Evolutionary conservation across 495 filamentous ascomycete species (phyloP), one percentile per base, ranked within the genome.

Genomic region (Aspergillus steynii): DNA sequence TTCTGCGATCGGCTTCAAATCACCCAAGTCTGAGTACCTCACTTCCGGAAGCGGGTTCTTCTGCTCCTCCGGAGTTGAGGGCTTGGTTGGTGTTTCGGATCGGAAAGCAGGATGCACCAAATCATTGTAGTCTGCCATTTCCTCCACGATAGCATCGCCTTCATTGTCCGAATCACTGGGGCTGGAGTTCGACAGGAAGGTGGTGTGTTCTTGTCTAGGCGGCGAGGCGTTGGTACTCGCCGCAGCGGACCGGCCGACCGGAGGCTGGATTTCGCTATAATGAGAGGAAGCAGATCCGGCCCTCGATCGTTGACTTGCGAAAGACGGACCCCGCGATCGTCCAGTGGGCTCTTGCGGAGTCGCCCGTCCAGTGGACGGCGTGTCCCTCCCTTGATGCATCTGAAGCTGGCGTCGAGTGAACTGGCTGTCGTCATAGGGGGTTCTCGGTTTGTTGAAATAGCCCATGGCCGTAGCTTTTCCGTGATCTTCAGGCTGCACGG

Each of bases 381-480:
- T 81, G 62, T 73, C 84, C 68, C 73, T 81, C 27, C 87, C 89
- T 68, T 90, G 84, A 56, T 91, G 90, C 74, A 95, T 82, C 67
- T 89, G 87, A 34, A 90, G 71, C 64, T 96, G 91, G 34, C 93
- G 87, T 65, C 93, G 88, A 8, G 88, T 84, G 60, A 93, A 97
- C 65, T 90, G 90, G 45, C 89, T 85, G 65, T 97, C 93, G 65
- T 95, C 90, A 56, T 93, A 96, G 8, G 83, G 79, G 47, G 88
- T 83, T 26, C 72, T 76, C 2, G 93, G 90, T 63, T 92, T 92
- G 57, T 93, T 88, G 76, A 96, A 96, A 1, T 91, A 81, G 15
- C 91, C 91, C 73, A 92, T 81, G 4, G 91, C 91, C 0, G 93
- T 96, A 12, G 93, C 91, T 72, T 96, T 96, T 25, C 91, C 92